phyloP scores from a whole-genome alignment of 2,329 filamentous ascomycete species.

The Ustilaginoidea virens region DNA sequence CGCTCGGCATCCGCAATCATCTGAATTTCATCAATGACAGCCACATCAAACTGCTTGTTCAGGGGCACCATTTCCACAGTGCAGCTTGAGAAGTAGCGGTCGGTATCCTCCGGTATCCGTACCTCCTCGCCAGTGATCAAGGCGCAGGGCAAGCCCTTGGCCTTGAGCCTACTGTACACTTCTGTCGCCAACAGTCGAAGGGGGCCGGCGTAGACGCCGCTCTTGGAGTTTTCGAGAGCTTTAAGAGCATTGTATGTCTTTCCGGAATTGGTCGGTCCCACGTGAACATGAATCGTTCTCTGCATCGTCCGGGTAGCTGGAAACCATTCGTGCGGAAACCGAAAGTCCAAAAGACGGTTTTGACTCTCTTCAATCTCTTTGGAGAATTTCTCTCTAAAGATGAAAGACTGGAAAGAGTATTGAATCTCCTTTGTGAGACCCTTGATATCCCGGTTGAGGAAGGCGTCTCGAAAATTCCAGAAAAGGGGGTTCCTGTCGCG shows the following conservation, averaged over 20 bases:
- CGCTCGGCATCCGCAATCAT: conserved; percentile 75
- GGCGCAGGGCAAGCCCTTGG: conserved; percentile 61
- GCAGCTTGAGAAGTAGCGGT: conserved; percentile 57
- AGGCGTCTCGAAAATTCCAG: conserved; percentile 43
- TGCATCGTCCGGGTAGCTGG: conserved; percentile 67
- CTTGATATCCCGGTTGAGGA: conserved; percentile 32
- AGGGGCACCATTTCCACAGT: conserved; percentile 76
- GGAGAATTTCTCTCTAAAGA: conserved; percentile 42
- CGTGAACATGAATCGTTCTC: conserved; percentile 77
- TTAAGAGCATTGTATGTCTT: conserved; percentile 94
- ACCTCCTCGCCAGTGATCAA: conserved; percentile 87
- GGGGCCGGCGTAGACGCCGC: conserved; percentile 81
- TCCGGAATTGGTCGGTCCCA: conserved; percentile 93
- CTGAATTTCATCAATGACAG: conserved; percentile 96
- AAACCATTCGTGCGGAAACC: conserved; percentile 88
- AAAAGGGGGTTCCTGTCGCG: conserved; percentile 37
- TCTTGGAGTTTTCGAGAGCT: conserved; percentile 58
- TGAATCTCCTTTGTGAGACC: conserved; percentile 44
- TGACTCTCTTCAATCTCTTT: conserved; percentile 42
- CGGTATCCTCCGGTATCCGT: conserved; percentile 44
- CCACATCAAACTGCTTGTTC: conserved; percentile 57
- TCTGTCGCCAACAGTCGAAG: conserved; percentile 82
- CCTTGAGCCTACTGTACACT: conserved; percentile 74
- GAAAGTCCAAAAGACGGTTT: conserved; percentile 57
- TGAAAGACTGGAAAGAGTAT: conserved; percentile 52